Conservation (phyloP, 2,329 filamentous ascomycete genomes). For the Mollisiaceae sp. region DNA sequence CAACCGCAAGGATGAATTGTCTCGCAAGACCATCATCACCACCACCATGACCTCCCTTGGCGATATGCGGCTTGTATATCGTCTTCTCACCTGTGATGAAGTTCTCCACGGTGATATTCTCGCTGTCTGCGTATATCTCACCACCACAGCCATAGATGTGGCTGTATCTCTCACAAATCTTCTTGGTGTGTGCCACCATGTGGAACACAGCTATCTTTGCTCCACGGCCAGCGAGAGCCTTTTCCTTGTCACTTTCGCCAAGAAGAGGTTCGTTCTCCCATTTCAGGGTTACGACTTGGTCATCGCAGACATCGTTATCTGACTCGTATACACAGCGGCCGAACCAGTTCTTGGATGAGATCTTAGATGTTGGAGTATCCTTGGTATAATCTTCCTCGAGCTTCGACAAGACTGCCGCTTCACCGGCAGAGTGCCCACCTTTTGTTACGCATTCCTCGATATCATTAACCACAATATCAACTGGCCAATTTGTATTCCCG, state of each 20-base stretch:
- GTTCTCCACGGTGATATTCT: slow-evolving; percentile 75
- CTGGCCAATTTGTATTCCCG: slow-evolving; percentile 78
- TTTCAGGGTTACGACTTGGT: slow-evolving; percentile 85
- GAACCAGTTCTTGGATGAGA: slow-evolving; percentile 72
- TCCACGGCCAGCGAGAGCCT: slow-evolving; percentile 50
- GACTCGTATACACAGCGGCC: slow-evolving; percentile 94
- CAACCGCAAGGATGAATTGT: slow-evolving; percentile 83
- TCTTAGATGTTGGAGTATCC: slow-evolving; percentile 52
- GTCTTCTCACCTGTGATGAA: slow-evolving; percentile 62
- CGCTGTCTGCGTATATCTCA: slow-evolving; percentile 85
- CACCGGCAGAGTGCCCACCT: slow-evolving; percentile 54
- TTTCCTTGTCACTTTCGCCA: slow-evolving; percentile 24
- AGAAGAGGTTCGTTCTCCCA: slow-evolving; percentile 76
- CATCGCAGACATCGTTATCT: slow-evolving; percentile 93
- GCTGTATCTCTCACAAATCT: slow-evolving; percentile 84
- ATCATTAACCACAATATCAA: slow-evolving; percentile 88
- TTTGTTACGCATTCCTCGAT: slow-evolving; percentile 75
- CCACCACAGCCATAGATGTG: slow-evolving; percentile 85
- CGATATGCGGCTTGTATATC: slow-evolving; percentile 64
- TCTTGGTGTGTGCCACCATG: slow-evolving; percentile 90
- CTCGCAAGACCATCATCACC: slow-evolving; percentile 80
- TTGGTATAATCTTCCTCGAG: slow-evolving; percentile 59
- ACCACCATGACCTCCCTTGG: slow-evolving; percentile 72
- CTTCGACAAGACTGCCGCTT: slow-evolving; percentile 46
- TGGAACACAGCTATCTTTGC: slow-evolving; percentile 90